A percentile compares a stretch with the other conserved stretches of the same genome.
Evolutionary conservation across 164 flowering plant genomes (phyloP).

Genomic region (Vitis vinifera): ASM3070453v1 NC_081811.1:29291501-29292000

Average conservation of each 20-base stretch:
- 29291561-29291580: no score
- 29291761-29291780: neutral
- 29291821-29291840: slow-evolving; percentile 99
- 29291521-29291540: no score
- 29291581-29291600: no score
- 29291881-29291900: slow-evolving; percentile 83
- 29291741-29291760: neutral
- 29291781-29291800: slow-evolving; percentile 63
- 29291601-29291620: no score
- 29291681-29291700: no score
- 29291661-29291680: no score
- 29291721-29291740: neutral
- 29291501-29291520: no score
- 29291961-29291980: neutral
- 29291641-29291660: no score
- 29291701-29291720: no score
- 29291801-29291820: slow-evolving; percentile 91
- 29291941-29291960: slow-evolving; percentile 21
- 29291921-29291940: slow-evolving; percentile 99
- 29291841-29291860: slow-evolving; percentile 92
- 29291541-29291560: no score
- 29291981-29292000: neutral
- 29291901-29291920: slow-evolving; percentile 69
- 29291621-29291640: no score
- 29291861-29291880: slow-evolving; percentile 93